Evolutionary conservation across 441 rosid genomes (phyloP), one percentile per base, ranked within the genome.

Genomic region (Erodium texanum): DNA sequence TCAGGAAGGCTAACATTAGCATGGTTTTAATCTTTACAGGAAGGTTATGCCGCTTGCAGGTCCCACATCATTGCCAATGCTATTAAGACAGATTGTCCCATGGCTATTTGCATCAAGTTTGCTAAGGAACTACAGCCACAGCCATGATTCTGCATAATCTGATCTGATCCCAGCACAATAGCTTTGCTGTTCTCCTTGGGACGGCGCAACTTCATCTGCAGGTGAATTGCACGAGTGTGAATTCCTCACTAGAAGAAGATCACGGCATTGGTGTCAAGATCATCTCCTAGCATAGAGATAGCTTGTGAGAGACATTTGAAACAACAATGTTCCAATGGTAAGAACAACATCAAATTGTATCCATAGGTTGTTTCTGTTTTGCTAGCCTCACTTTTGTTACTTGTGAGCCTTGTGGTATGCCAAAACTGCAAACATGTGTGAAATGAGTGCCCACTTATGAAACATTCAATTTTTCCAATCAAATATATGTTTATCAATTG

Each of bases 81-180:
- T 12, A 80, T 89, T 75, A 93, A 93, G 81, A 89, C 99, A 1
- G 73, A 93, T 73, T 89, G 92, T 67, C 81, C 95, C 10, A 87
- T 89, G 96, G 68, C 84, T 45, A 71, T 38, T 0, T 88, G 89
- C 82, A 78, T 88, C 66, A 76, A 70, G 76, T 86, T 89, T 38
- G 88, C 96, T 19, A 83, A 78, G 75, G 70, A 58, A 58, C 62
- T 58, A 58, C 62, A 58, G 24, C 15, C n/a, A n/a, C n/a, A n/a
- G n/a, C n/a, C n/a, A n/a, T n/a, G n/a, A n/a, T n/a, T n/a, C n/a
- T n/a, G n/a, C n/a, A n/a, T n/a, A 34, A 34, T 34, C 27, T 18
- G 62, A 58, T 20, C 9, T 22, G 24, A 58, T 20, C 23, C 24
- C 38, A 34, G 6, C 38, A 34, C 38, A 34, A 20, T 18, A 20